Evolutionary conservation across 129 eudicot species (phyloP).

Genomic region (Flaveria trinervia): DNA sequence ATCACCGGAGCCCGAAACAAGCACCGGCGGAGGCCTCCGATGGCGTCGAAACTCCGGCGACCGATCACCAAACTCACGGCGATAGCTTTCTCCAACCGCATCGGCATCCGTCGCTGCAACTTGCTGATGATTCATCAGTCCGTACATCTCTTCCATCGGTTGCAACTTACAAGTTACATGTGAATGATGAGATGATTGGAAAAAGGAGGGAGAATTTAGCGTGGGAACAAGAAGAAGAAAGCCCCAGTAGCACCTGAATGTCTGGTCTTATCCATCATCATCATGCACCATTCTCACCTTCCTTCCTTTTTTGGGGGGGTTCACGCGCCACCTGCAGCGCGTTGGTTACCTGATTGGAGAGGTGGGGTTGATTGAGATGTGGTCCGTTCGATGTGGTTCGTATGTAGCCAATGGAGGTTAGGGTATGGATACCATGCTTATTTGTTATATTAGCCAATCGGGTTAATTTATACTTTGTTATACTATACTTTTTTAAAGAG

Average conservation of each 20-base stretch:
- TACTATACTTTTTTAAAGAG: too few species aligned
- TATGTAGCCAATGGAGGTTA: constrained; percentile 32
- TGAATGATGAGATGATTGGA: constrained; percentile 19
- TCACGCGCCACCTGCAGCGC: constrained; percentile 33
- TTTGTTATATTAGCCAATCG: too few species aligned
- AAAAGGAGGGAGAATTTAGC: constrained; percentile 39
- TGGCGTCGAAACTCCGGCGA: constrained; percentile 17
- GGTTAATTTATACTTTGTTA: too few species aligned
- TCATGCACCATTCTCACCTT: constrained; percentile 29
- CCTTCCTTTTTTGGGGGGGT: constrained; percentile 33
- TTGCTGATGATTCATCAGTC: constrained; percentile 29
- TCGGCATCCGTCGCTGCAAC: constrained; percentile 20
- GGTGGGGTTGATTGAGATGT: constrained; percentile 13
- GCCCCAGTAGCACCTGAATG: constrained; percentile 42
- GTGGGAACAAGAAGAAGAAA: constrained; percentile 51
- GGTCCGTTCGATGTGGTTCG: constrained; percentile 40
- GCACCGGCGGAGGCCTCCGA: constrained; percentile 31
- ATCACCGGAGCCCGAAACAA: constrained; percentile 26
- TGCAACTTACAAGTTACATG: neutral
- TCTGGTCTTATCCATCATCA: constrained; percentile 37
- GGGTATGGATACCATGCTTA: constrained; percentile 29
- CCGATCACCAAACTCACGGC: constrained; percentile 13
- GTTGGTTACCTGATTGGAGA: constrained; percentile 7
- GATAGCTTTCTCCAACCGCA: neutral
- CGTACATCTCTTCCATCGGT: constrained; percentile 51